Evolutionary conservation across 768 basidiomycete genomes (phyloP), one percentile per base, ranked within the genome.

Genomic region (Boletus speciosus): DNA sequence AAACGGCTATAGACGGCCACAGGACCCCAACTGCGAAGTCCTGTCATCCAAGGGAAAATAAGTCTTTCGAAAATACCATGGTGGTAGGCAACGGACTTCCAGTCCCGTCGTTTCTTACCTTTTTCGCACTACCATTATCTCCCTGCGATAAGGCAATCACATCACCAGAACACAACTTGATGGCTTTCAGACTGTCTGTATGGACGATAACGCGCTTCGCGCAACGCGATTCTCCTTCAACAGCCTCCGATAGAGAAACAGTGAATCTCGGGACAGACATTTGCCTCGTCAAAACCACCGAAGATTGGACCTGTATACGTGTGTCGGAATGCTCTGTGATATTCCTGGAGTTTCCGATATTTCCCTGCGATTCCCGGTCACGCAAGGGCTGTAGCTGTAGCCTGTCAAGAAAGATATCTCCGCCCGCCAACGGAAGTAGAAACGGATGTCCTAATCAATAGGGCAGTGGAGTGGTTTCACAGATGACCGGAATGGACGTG

Each of bases 1-100:
- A 65, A 51, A 85, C 50, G 8, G 88, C 85, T 42, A 78, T 62
- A 37, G 85, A 86, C n/a, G 89, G 88, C 90, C 90, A 92, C 61
- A 81, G 78, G 43, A 84, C 72, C 6, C 90, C 90, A 49, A 90
- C 74, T 12, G 84, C 81, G 67, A 85, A 84, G 41, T 76, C 70
- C 85, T 87, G 63, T 57, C 58, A 61, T 43, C 47, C 21, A 40
- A 36, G 57, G 46, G 46, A 52, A 57, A 61, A 61, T 61, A 37
- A 61, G 46, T 51, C 58, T n/a, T 27, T 57, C 19, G 48, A 54
- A 54, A 41, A 51, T 37, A 52, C n/a, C 27, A 49, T 47, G 54
- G 31, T 42, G 39, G 47, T 41, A 44, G 51, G 34, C 27, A 51
- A 48, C 15, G 47, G 40, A 52, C 41, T 55, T 47, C 46, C 51